phyloP scores from a whole-genome alignment of 1,284 basidiomycete genomes.

The Irpex lacteus region DNA sequence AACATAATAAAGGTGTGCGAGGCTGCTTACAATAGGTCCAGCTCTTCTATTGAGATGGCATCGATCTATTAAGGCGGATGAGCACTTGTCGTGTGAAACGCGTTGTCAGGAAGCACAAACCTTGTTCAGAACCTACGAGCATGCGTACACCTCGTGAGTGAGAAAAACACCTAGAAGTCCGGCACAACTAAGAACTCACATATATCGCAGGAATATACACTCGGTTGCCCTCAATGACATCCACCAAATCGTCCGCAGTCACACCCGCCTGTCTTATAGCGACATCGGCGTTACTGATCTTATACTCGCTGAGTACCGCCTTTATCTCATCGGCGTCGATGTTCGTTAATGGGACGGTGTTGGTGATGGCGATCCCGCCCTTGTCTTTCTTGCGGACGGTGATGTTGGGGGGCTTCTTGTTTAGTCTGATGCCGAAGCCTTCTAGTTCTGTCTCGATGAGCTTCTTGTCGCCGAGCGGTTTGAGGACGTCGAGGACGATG shows the following conservation, averaged over 20 bases:
- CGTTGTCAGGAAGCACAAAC: conserved; percentile 29
- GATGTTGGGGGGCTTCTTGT: conserved; percentile 93
- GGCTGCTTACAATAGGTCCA: conserved; percentile 83
- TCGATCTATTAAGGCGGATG: conserved; percentile 72
- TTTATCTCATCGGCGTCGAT: conserved; percentile 96
- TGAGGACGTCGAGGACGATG: conserved; percentile 97
- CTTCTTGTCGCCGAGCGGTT: conserved; percentile 93
- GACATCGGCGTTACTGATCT: conserved; percentile 87
- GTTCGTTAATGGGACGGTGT: conserved; percentile 96
- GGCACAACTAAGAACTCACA: conserved; percentile 44
- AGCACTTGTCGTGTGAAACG: conserved; percentile 4
- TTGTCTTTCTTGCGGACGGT: conserved; percentile 91
- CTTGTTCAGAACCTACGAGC: conserved; percentile 70
- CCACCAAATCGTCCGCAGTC: conserved; percentile 98
- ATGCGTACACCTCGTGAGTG: neutral
- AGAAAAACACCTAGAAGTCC: neutral
- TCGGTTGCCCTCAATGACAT: conserved; percentile 91
- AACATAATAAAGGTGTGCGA: neutral
- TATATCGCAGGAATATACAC: conserved; percentile 94
- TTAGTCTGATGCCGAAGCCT: conserved; percentile 95
- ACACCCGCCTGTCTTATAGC: conserved; percentile 91
- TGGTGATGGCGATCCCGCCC: conserved; percentile 91
- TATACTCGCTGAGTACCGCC: conserved; percentile 94
- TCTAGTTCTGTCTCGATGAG: conserved; percentile 92
- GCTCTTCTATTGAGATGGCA: conserved; percentile 97